Evolutionary conservation across 2,329 filamentous ascomycete genomes (phyloP).

Genomic region (Talaromyces funiculosus): DNA sequence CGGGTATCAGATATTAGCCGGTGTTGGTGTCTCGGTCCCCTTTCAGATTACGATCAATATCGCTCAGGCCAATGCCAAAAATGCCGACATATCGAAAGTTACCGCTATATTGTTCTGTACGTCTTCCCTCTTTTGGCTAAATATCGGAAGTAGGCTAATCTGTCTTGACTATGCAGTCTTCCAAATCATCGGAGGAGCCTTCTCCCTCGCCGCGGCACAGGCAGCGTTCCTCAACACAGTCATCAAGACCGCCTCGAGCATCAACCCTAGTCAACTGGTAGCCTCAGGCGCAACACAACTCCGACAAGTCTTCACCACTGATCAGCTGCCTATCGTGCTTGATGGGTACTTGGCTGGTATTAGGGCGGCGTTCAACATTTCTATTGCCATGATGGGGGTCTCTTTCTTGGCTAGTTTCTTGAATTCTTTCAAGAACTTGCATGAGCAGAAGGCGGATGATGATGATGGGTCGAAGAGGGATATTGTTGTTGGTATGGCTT

Average conservation of each 20-base stretch:
- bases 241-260: slow-evolving; percentile 3
- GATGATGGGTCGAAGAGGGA: neutral
- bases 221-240: slow-evolving; percentile 16
- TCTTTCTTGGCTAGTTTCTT: slow-evolving; percentile 1
- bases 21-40: slow-evolving; percentile 16
- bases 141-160: neutral
- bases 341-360: slow-evolving; percentile 7
- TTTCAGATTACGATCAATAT: slow-evolving; percentile 21
- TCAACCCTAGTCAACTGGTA: neutral
- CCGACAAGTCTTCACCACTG: neutral
- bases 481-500: slow-evolving; percentile 1
- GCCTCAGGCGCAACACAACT: slow-evolving; percentile 7
- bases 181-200: slow-evolving; percentile 26
- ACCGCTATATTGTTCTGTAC: slow-evolving; percentile 21
- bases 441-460: slow-evolving; percentile 5
- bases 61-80: slow-evolving; percentile 20
- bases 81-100: slow-evolving; percentile 25
- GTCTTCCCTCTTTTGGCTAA: neutral
- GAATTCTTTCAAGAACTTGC: slow-evolving; percentile 6
- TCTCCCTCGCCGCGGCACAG: slow-evolving; percentile 24
- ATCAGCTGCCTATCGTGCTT: slow-evolving; percentile 1
- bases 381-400: neutral
- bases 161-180: slow-evolving; percentile 16
- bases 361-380: neutral
- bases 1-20: slow-evolving; percentile 22